Base-by-base conservation (phyloP, 1,284 basidiomycete genomes). In the Naganishia liquefaciens region DNA sequence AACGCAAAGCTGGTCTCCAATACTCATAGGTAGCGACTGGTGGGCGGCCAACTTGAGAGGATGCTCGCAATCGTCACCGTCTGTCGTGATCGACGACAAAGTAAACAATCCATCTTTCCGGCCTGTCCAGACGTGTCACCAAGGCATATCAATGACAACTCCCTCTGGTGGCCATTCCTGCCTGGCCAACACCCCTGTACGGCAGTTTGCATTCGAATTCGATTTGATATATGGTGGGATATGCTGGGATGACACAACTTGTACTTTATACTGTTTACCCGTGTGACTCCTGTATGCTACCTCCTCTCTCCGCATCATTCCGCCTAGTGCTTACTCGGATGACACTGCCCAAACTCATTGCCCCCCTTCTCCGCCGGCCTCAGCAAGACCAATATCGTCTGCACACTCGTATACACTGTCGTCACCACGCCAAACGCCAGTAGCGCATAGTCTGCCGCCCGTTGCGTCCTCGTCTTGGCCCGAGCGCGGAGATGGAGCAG, bases 401-500 rank as follows among this genome's bases (percentile, higher is more conserved):
- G 76, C 0, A 76, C 71, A 1, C 76, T 78, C 5, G 94, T 96
- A 78, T 93, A 99, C 15, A 84, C 75, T 37, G 90, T 88, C n/a
- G 88, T 92, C n/a, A 83, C 68, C 53, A 88, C 54, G 5, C 95
- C 96, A 76, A 99, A 97, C 3, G 86, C 74, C 71, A 95, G 86
- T 70, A 99, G 81, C 4, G 83, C 79, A 46, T 89, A 87, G 78
- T 99, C 96, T 11, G 83, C 80, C 0, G 84, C 68, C 76, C 90
- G 93, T 74, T 89, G 84, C 68, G 75, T 83, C 58, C 83, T 81
- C 0, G 90, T 93, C 64, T 81, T 84, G 3, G 95, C 91, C 71
- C 88, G 88, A 2, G 90, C 93, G 77, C 86, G 90, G 78, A 93
- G 89, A 77, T 98, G 94, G 62, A 99, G 81, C 86, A 99, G 86